These are phyloP conservation scores for Mortierella sp. DNA, from an alignment of 371 early-diverging fungal species.

Conservation along the genomic window DNA sequence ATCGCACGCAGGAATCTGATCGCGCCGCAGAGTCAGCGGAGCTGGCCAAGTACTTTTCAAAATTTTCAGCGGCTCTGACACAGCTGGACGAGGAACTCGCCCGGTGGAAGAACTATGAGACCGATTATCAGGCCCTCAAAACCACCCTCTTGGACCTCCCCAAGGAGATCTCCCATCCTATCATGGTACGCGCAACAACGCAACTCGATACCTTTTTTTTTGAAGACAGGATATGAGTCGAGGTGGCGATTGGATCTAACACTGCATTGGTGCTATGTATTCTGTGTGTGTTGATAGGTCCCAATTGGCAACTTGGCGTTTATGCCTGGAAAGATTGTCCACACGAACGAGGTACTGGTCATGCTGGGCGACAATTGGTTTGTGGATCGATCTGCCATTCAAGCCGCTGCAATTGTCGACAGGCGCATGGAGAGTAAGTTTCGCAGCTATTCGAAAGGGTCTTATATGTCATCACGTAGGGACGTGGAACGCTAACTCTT, in stretches of 20 bases:
- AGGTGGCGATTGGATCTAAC: background rate
- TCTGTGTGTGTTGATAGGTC: slow-evolving; percentile 61
- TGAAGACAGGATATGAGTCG: background rate
- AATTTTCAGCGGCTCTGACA: slow-evolving; percentile 38
- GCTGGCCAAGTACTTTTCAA: slow-evolving; percentile 49
- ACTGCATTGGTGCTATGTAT: background rate
- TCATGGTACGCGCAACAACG: slow-evolving; percentile 62
- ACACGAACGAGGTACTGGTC: slow-evolving; percentile 91
- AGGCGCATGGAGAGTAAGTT: slow-evolving; percentile 77
- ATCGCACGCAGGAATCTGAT: slow-evolving; percentile 12
- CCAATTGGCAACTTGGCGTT: slow-evolving; percentile 90
- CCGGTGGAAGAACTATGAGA: slow-evolving; percentile 64
- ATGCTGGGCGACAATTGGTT: slow-evolving; percentile 94
- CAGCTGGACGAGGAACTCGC: slow-evolving; percentile 51
- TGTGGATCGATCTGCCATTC: slow-evolving; percentile 82
- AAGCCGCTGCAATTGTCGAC: slow-evolving; percentile 80
- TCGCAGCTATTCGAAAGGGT: background rate
- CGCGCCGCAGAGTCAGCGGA: slow-evolving; percentile 35
- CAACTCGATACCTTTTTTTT: background rate
- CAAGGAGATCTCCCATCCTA: slow-evolving; percentile 62
- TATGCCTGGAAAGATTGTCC: slow-evolving; percentile 88
- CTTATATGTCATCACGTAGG: background rate
- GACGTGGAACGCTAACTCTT: too few relatives aligned
- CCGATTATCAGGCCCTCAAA: slow-evolving; percentile 71
- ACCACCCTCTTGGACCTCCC: slow-evolving; percentile 65